Conservation (phyloP, 2,329 filamentous ascomycete species). For the Xylaria digitata region DNA sequence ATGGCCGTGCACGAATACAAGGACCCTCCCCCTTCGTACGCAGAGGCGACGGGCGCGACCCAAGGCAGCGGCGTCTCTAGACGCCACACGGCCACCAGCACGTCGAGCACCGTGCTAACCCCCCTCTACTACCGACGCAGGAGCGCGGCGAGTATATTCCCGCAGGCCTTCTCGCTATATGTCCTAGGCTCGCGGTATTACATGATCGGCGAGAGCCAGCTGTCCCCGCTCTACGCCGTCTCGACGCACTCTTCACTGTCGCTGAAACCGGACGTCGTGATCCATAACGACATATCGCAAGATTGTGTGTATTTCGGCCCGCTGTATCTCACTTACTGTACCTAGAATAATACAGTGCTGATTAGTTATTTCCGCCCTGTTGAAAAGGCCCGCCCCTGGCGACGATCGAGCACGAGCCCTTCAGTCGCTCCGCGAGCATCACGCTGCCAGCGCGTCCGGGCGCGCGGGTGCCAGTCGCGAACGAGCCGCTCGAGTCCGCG, state of each 20-base stretch:
- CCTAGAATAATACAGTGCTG: too few species aligned
- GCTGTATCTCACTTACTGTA: too few species aligned
- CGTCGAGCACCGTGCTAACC: neutral
- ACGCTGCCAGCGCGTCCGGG: conserved; percentile 46
- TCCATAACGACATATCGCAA: conserved; percentile 9
- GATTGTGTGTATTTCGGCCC: conserved; percentile 17
- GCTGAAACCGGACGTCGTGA: conserved; percentile 14
- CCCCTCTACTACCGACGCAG: neutral
- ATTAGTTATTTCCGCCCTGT: neutral
- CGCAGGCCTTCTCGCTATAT: conserved; percentile 28
- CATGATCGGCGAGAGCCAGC: conserved; percentile 19
- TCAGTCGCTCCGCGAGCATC: conserved; percentile 39
- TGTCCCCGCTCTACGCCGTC: conserved; percentile 26
- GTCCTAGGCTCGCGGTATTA: neutral
- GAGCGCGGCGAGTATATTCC: conserved; percentile 13
- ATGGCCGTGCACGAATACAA: conserved; percentile 5
- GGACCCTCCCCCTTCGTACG: conserved; percentile 35
- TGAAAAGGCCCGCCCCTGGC: conserved; percentile 30
- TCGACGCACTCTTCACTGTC: conserved; percentile 8
- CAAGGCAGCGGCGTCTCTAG: neutral
- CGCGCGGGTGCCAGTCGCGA: neutral
- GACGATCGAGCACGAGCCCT: conserved; percentile 19
- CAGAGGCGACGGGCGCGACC: conserved; percentile 27
- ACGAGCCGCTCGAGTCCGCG: conserved; percentile 30
- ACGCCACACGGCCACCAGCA: neutral